Conservation (phyloP, 2,329 filamentous ascomycete genomes). For the Plenodomus biglobosus region DNA sequence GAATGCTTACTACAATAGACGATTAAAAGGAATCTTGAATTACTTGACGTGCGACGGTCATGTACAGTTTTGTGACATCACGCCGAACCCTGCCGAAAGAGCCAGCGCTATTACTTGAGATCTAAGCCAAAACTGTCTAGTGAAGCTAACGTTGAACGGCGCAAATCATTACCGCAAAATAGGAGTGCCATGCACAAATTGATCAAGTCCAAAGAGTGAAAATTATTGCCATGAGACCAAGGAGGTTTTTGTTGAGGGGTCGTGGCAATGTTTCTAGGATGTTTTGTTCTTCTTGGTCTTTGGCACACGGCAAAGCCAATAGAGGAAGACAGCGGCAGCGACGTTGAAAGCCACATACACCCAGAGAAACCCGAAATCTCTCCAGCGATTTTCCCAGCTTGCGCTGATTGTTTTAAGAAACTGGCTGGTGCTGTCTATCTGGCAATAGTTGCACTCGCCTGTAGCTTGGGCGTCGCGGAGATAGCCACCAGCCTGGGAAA, state of each 20-base stretch:
- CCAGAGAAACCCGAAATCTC: constrained; percentile 57
- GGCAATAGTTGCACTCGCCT: constrained; percentile 52
- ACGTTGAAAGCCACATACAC: constrained; percentile 56
- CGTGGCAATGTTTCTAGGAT: neutral
- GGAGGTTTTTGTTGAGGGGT: no score
- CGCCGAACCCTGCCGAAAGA: constrained; percentile 1
- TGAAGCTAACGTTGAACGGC: no score
- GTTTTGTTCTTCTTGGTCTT: constrained; percentile 47
- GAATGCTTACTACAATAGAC: no score
- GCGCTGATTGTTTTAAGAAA: constrained; percentile 49
- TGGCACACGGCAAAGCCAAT: constrained; percentile 57
- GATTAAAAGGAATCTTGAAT: no score
- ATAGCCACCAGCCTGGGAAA: constrained; percentile 43
- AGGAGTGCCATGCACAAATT: no score
- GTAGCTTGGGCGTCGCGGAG: constrained; percentile 48
- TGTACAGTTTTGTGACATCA: constrained; percentile 2
- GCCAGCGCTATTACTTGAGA: no score
- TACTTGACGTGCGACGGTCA: neutral
- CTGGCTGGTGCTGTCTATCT: constrained; percentile 49
- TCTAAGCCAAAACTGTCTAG: no score
- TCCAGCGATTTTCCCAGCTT: constrained; percentile 58
- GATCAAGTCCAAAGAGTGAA: no score
- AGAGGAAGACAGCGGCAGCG: constrained; percentile 51
- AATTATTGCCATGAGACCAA: no score
- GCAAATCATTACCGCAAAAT: no score